Percentiles rank a stretch among this genome's conserved stretches.
Evolutionary conservation across 2,329 filamentous ascomycete species (phyloP).

Genomic region (Stagonosporopsis vannaccii): DNA sequence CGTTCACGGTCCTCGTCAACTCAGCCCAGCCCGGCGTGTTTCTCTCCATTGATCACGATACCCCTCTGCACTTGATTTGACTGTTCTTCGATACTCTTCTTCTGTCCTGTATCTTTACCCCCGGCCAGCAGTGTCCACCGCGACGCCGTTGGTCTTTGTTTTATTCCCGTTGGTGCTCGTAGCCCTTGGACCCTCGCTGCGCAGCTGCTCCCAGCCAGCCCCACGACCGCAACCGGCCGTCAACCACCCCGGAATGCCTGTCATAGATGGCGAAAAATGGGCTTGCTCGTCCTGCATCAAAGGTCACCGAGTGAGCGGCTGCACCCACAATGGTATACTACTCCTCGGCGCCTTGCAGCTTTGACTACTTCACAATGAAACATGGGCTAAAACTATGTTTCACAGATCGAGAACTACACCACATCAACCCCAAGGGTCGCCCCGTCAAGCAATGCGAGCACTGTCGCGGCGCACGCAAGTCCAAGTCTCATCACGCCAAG

Average conservation of each 20-base stretch:
- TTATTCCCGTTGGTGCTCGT: slow-evolving; percentile 19
- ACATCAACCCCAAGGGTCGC: slow-evolving; percentile 97
- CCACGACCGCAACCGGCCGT: slow-evolving; percentile 48
- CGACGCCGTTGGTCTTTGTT: slow-evolving; percentile 27
- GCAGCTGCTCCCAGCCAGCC: slow-evolving; percentile 35
- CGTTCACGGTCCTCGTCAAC: slow-evolving; percentile 47
- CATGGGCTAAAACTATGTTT: slow-evolving; percentile 26
- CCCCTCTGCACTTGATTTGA: slow-evolving; percentile 42
- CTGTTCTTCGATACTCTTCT: slow-evolving; percentile 23
- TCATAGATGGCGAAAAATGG: slow-evolving; percentile 87
- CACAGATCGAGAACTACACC: slow-evolving; percentile 85
- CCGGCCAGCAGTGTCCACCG: slow-evolving; percentile 22
- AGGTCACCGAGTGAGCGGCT: slow-evolving; percentile 98
- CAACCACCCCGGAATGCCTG: slow-evolving; percentile 43
- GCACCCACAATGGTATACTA: slow-evolving; percentile 84
- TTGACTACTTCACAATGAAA: slow-evolving; percentile 3
- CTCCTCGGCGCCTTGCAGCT: slow-evolving; percentile 12
- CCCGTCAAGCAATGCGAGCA: slow-evolving; percentile 98
- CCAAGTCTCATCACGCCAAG: slow-evolving; percentile 90
- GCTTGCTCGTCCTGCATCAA: slow-evolving; percentile 98
- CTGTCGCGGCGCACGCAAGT: slow-evolving; percentile 95
- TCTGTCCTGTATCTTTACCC: slow-evolving; percentile 32
- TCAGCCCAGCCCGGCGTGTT: slow-evolving; percentile 30
- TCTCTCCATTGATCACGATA: slow-evolving; percentile 45
- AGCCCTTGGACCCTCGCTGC: slow-evolving; percentile 21